Evolutionary conservation across 495 filamentous ascomycete species (phyloP).

Genomic region (Emericellopsis terricola): DNA sequence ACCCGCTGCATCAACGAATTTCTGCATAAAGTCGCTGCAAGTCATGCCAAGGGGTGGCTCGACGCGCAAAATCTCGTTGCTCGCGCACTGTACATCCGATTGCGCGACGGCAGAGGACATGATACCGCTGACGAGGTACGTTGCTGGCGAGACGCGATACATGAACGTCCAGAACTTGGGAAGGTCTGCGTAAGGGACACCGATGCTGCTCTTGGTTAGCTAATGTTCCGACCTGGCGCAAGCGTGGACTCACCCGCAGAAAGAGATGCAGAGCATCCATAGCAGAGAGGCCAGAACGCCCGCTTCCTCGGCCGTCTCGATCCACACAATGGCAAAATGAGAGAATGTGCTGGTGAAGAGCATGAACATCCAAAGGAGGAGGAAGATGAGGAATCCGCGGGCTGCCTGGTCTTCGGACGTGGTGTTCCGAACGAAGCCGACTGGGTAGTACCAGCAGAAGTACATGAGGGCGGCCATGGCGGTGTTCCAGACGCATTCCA

Average conservation of each 20-base stretch:
- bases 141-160: slow-evolving; percentile 45
- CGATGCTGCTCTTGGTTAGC: too few species aligned
- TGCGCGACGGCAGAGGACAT: slow-evolving; percentile 32
- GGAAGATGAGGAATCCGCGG: slow-evolving; percentile 38
- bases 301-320: slow-evolving; percentile 37
- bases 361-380: slow-evolving; percentile 32
- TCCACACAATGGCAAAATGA: slow-evolving; percentile 37
- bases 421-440: slow-evolving; percentile 33
- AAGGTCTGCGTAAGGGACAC: slow-evolving; percentile 26
- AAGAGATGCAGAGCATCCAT: slow-evolving; percentile 39
- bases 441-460: slow-evolving; percentile 39
- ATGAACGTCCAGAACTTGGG: slow-evolving; percentile 56
- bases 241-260: slow-evolving; percentile 32
- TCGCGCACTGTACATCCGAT: slow-evolving; percentile 26
- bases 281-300: slow-evolving; percentile 39
- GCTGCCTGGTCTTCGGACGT: slow-evolving; percentile 17
- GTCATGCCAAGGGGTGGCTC: slow-evolving; percentile 26
- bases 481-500: slow-evolving; percentile 46
- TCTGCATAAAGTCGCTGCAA: slow-evolving; percentile 33
- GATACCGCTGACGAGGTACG: slow-evolving; percentile 36
- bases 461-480: slow-evolving; percentile 36
- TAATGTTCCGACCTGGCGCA: too few species aligned
- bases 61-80: slow-evolving; percentile 30
- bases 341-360: slow-evolving; percentile 40
- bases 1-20: slow-evolving; percentile 7